A percentile compares a stretch with the other conserved stretches of the same genome.
Evolutionary conservation across 257 asterid species (phyloP).

Genomic region (Ophiorrhiza pumila): DNA sequence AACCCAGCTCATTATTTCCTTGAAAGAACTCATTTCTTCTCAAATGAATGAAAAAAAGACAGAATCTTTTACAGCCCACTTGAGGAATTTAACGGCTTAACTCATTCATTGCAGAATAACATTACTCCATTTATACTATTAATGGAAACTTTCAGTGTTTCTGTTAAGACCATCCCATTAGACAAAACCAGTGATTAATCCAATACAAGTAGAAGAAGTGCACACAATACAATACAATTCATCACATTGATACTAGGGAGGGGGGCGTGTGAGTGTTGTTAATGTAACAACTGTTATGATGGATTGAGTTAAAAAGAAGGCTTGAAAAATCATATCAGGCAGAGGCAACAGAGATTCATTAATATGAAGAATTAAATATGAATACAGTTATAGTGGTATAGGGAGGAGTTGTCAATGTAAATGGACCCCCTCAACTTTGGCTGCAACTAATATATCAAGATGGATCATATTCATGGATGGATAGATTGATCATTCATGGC

Average conservation of each 20-base stretch:
- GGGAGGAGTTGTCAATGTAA: constrained; percentile 34
- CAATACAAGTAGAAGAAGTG: no score
- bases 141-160: constrained; percentile 4
- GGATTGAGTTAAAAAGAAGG: background rate
- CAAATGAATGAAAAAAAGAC: no score
- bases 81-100: background rate
- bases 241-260: no score
- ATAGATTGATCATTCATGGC: no score
- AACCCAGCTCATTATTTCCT: background rate
- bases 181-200: no score
- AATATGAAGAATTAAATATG: constrained; percentile 7
- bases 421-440: constrained; percentile 48
- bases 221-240: no score
- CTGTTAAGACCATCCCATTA: no score
- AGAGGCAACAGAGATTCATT: constrained; percentile 23
- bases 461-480: no score
- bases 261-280: no score
- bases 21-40: background rate
- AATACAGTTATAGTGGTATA: background rate
- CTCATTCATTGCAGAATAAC: background rate
- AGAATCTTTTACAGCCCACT: background rate
- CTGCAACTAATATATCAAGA: no score
- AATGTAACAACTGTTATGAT: background rate
- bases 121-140: background rate
- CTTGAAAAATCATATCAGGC: constrained; percentile 13